phyloP scores from a whole-genome alignment of 371 early-diverging fungal species.

The Zychaea mexicana region DNA sequence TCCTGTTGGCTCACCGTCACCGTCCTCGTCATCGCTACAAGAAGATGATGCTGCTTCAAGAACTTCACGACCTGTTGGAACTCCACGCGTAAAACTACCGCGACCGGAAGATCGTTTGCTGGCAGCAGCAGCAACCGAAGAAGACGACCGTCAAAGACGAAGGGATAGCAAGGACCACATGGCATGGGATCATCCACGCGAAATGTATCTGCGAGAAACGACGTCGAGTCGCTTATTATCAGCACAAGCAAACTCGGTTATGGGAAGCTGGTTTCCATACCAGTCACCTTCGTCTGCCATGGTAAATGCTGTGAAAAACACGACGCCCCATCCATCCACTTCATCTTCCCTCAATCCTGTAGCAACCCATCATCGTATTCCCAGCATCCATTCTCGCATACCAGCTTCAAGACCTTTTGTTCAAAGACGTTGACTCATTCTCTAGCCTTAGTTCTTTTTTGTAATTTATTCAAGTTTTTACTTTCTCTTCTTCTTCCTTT shows the following conservation, averaged over 20 bases:
- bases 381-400: conserved; percentile 9
- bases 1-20: not conserved
- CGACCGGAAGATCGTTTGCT: conserved; percentile 6
- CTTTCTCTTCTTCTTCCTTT: too few relatives aligned
- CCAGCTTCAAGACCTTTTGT: not conserved
- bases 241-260: not conserved
- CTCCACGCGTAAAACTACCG: conserved; percentile 3
- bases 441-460: not conserved
- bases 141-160: not conserved
- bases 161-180: not conserved
- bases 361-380: conserved; percentile 11
- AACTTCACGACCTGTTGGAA: not conserved
- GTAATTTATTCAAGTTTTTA: not conserved
- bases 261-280: conserved; percentile 1
- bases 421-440: not conserved
- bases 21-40: not conserved
- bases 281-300: conserved; percentile 10
- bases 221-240: conserved; percentile 8
- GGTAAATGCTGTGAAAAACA: not conserved
- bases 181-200: conserved; percentile 8
- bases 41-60: not conserved
- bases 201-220: conserved; percentile 5
- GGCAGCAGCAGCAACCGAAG: not conserved
- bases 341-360: conserved; percentile 3
- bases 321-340: not conserved